Evolutionary conservation across 257 asterid genomes (phyloP).

Genomic region (Petunia axillaris): DNA sequence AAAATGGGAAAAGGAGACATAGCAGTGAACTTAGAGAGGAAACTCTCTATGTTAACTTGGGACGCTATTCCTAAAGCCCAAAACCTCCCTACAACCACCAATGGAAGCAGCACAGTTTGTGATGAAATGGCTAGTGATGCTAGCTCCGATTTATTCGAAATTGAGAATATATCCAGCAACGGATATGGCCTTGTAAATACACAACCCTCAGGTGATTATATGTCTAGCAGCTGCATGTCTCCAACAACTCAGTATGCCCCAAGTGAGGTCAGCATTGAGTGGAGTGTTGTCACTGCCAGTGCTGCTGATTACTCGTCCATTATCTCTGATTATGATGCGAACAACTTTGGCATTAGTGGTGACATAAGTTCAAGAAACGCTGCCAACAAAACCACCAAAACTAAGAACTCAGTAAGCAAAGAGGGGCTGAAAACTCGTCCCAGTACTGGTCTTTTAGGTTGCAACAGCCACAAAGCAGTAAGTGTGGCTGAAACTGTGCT

Average conservation of each 20-base stretch:
- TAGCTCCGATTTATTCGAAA: slow-evolving; percentile 85
- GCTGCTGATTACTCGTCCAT: slow-evolving; percentile 61
- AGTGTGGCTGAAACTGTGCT: slow-evolving; percentile 51
- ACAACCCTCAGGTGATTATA: slow-evolving; percentile 30
- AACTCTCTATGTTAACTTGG: slow-evolving; percentile 82
- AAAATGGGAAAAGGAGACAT: slow-evolving; percentile 43
- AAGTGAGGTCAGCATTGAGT: slow-evolving; percentile 78
- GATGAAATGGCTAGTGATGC: slow-evolving; percentile 82
- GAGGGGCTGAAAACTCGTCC: slow-evolving; percentile 36
- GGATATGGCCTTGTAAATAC: slow-evolving; percentile 28
- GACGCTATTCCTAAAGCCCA: slow-evolving; percentile 69
- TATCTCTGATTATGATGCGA: slow-evolving; percentile 53
- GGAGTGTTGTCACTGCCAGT: slow-evolving; percentile 87
- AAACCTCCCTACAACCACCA: slow-evolving; percentile 35
- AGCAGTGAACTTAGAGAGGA: slow-evolving; percentile 58
- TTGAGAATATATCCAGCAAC: slow-evolving; percentile 62
- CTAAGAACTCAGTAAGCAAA: slow-evolving; percentile 26
- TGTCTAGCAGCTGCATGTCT: slow-evolving; percentile 54
- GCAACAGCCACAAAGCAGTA: slow-evolving; percentile 62
- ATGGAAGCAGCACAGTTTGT: slow-evolving; percentile 38
- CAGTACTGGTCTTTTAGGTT: slow-evolving; percentile 57
- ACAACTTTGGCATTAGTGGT: slow-evolving; percentile 37
- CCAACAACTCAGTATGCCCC: slow-evolving; percentile 64
- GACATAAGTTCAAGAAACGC: slow-evolving; percentile 12
- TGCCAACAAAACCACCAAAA: neutral